Evolutionary conservation across 345 rosid species (phyloP).

Genomic region (Aquilaria sinensis): DNA sequence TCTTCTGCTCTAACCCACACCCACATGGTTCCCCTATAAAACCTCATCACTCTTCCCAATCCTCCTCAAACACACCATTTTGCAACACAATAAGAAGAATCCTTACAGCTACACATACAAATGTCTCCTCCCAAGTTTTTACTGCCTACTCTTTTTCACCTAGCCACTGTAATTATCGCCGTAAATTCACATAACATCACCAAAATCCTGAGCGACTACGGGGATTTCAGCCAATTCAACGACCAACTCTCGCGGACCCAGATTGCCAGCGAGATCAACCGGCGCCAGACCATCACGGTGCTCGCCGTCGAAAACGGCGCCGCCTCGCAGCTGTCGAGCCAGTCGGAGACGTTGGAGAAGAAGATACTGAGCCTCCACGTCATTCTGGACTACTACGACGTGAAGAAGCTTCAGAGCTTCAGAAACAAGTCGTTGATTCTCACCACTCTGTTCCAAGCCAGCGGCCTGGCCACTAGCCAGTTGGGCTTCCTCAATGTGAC

Average conservation of each 20-base stretch:
- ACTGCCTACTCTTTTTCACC: not conserved
- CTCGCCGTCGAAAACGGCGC: not conserved
- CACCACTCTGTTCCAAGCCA: conserved; percentile 5
- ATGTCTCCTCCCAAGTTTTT: not conserved
- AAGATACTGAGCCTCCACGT: conserved; percentile 4
- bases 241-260: not conserved
- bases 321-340: not conserved
- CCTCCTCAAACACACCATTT: too few relatives aligned
- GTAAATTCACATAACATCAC: conserved; percentile 7
- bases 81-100: too few relatives aligned
- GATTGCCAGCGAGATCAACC: not conserved
- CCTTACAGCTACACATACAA: too few relatives aligned
- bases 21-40: too few relatives aligned
- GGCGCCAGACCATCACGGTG: not conserved
- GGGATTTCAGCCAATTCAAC: conserved; percentile 1
- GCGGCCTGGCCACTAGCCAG: conserved; percentile 4
- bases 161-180: not conserved
- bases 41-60: too few relatives aligned
- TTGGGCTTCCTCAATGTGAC: conserved; percentile 3
- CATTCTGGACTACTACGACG: conserved; percentile 7
- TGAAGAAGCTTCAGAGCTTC: not conserved
- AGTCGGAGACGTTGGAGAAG: not conserved
- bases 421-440: not conserved
- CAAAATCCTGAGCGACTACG: not conserved
- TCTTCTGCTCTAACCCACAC: too few relatives aligned